Conservation (phyloP, 73 alveolate genomes). For the Halteria grandinella region DNA sequence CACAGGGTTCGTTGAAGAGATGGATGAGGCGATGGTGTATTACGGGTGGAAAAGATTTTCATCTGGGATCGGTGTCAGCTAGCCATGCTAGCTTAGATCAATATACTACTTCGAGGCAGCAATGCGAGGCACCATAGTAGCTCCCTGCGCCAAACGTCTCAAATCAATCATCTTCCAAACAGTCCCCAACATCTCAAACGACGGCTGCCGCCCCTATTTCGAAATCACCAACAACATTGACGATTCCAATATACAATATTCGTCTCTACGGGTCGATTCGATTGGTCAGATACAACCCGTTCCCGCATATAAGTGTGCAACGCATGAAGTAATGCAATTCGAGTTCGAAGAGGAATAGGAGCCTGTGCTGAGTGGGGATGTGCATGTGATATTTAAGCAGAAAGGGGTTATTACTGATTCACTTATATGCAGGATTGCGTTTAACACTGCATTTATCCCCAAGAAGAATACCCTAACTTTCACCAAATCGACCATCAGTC, state of each 20-base stretch:
- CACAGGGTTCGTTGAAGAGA: constrained; percentile 37
- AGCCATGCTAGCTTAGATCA: constrained; percentile 76
- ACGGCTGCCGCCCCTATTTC: constrained; percentile 59
- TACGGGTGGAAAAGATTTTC: constrained; percentile 66
- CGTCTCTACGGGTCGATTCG: no score
- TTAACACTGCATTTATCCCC: constrained; percentile 65
- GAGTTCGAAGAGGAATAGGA: constrained; percentile 4
- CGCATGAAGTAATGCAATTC: constrained; percentile 12
- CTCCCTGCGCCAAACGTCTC: constrained; percentile 29
- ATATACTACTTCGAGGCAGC: constrained; percentile 68
- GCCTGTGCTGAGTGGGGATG: constrained; percentile 47
- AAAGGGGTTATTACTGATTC: constrained; percentile 40
- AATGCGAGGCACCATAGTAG: constrained; percentile 32
- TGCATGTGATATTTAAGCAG: constrained; percentile 14
- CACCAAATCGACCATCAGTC: constrained; percentile 32
- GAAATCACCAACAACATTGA: no score
- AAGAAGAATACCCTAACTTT: constrained; percentile 3
- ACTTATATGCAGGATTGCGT: constrained; percentile 46
- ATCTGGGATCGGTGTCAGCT: constrained; percentile 77
- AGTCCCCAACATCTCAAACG: constrained; percentile 52
- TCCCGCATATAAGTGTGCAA: no score
- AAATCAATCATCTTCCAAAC: constrained; percentile 33
- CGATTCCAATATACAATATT: no score
- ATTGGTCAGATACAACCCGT: no score
- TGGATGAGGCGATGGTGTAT: constrained; percentile 73